A percentile compares a stretch with the other conserved stretches of the same genome.
phyloP scores from a whole-genome alignment of 192 early-diverging fungal genomes.

The Coemansia sp. region DNA sequence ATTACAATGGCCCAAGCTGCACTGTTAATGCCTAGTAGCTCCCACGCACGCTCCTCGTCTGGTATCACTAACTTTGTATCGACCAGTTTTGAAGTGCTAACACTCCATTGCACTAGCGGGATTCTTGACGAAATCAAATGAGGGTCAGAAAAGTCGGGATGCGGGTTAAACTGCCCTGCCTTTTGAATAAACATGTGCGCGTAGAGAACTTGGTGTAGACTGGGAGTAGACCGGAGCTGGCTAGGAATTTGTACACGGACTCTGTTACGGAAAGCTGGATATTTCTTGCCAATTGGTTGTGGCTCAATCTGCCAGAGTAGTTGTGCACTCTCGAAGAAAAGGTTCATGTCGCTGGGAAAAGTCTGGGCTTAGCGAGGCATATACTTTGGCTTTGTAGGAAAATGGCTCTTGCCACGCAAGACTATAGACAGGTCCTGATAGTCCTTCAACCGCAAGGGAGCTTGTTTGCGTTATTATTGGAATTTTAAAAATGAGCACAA shows the following conservation, averaged over 20 bases:
- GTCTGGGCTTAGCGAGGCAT: too few relatives aligned
- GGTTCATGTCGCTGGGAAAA: background rate
- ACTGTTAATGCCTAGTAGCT: background rate
- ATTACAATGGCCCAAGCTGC: too few relatives aligned
- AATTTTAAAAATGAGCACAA: background rate
- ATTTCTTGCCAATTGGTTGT: background rate
- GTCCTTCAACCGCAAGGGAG: background rate
- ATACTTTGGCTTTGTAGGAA: conserved; percentile 16
- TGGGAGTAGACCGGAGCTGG: background rate
- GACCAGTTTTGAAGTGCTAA: background rate
- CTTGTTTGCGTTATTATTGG: background rate
- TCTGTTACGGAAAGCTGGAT: conserved; percentile 2
- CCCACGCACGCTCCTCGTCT: background rate
- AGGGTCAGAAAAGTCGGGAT: conserved; percentile 17
- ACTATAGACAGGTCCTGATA: background rate
- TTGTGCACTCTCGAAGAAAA: conserved; percentile 7
- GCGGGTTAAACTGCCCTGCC: background rate
- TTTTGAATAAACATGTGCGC: conserved; percentile 16
- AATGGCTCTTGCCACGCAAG: conserved; percentile 14
- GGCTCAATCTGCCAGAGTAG: too few relatives aligned
- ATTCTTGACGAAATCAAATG: background rate
- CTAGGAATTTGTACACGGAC: background rate
- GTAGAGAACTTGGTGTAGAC: conserved; percentile 2
- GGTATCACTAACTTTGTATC: too few relatives aligned
- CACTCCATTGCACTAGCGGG: background rate